Evolutionary conservation across 2,329 filamentous ascomycete genomes (phyloP).

Genomic region (Alternaria brassicae): DNA sequence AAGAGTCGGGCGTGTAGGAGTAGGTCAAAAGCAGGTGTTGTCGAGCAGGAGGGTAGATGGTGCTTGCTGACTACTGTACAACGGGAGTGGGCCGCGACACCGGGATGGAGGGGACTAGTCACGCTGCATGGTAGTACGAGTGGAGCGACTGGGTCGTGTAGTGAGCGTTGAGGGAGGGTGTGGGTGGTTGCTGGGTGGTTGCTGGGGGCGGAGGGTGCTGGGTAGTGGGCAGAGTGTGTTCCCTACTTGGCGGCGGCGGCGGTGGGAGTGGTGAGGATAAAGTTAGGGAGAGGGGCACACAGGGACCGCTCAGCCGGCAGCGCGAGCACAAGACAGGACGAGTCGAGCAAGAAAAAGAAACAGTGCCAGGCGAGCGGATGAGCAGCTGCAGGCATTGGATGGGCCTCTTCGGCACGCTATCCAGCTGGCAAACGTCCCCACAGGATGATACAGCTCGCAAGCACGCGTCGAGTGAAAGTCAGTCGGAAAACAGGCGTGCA

Average conservation of each 20-base stretch:
- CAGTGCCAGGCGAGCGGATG: not conserved
- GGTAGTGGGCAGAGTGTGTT: not conserved
- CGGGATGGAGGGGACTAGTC: slow-evolving; percentile 22
- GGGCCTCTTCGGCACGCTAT: slow-evolving; percentile 14
- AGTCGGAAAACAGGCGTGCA: slow-evolving; percentile 17
- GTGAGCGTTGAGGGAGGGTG: slow-evolving; percentile 18
- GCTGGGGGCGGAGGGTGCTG: not conserved
- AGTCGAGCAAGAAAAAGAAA: not conserved
- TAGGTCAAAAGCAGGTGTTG: slow-evolving; percentile 11
- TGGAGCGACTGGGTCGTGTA: slow-evolving; percentile 37
- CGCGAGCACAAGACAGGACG: slow-evolving; percentile 7
- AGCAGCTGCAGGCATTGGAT: slow-evolving; percentile 12
- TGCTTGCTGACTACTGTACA: slow-evolving; percentile 18
- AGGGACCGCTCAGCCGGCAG: slow-evolving; percentile 15
- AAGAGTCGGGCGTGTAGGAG: slow-evolving; percentile 12
- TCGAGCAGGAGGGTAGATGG: slow-evolving; percentile 11
- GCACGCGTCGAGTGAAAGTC: slow-evolving; percentile 23
- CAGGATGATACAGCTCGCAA: not conserved
- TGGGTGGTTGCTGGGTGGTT: not conserved
- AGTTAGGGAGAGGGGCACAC: slow-evolving; percentile 22
- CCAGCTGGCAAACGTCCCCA: slow-evolving; percentile 22
- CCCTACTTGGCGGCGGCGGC: slow-evolving; percentile 3
- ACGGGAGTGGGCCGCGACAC: slow-evolving; percentile 12
- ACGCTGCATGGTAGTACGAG: slow-evolving; percentile 35
- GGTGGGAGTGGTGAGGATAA: slow-evolving; percentile 6